Conservation (phyloP, 2,329 filamentous ascomycete species). For the Stachybotrys echinatus region DNA sequence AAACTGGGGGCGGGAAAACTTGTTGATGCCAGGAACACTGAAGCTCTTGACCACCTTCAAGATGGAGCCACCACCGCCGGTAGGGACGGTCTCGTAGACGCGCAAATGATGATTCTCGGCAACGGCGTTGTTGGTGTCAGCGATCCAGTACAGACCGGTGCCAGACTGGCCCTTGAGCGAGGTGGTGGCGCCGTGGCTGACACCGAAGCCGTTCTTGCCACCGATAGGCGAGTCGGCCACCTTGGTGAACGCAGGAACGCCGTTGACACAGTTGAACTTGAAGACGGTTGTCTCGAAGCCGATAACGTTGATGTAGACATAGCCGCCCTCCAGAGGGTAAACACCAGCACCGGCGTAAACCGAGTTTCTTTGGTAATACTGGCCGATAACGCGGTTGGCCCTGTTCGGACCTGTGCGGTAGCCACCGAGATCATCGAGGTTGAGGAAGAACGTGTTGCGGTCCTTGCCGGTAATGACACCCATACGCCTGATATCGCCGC, state of each 20-base stretch:
- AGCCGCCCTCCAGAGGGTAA: not conserved
- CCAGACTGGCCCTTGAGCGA: conserved; percentile 1
- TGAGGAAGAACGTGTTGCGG: not conserved
- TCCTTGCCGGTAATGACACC: not conserved
- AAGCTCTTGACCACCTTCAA: conserved; percentile 1
- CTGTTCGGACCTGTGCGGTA: not conserved
- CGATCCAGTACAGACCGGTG: conserved; percentile 1
- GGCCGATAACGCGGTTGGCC: not conserved
- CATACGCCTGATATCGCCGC: conserved; percentile 1
- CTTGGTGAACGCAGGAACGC: conserved; percentile 1
- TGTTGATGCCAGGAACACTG: conserved; percentile 1
- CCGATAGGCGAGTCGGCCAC: not conserved
- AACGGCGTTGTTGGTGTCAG: not conserved
- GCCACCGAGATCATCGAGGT: conserved; percentile 2
- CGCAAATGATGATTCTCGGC: not conserved
- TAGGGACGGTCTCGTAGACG: conserved; percentile 1
- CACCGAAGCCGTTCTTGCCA: conserved; percentile 1
- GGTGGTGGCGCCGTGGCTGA: conserved; percentile 1
- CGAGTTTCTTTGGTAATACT: not conserved
- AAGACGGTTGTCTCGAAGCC: conserved; percentile 1
- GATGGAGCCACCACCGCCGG: not conserved
- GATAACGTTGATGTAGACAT: conserved; percentile 2
- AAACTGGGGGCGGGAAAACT: conserved; percentile 1
- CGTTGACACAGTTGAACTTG: conserved; percentile 4
- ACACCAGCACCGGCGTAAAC: conserved; percentile 2